Percentiles rank a stretch among this genome's conserved stretches.
These are phyloP conservation scores for Wickerhamiella shivajii DNA, from an alignment of 805 yeast species.

Conservation along the genomic window DNA sequence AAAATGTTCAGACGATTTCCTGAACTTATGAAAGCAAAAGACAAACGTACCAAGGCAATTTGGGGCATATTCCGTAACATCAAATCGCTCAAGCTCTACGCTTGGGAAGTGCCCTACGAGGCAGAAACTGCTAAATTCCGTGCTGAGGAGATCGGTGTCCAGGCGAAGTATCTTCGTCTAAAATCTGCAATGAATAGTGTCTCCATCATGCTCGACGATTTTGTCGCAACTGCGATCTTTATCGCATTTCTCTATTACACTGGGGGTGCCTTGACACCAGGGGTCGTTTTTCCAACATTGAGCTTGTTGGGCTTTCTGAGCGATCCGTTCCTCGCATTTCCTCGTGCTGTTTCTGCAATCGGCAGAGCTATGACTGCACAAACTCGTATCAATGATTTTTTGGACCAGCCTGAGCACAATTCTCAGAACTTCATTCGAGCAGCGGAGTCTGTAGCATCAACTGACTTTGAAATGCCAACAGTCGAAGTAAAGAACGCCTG, in stretches of 20 bases:
- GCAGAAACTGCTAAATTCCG: constrained; percentile 39
- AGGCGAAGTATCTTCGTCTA: constrained; percentile 47
- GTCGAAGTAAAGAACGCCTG: constrained; percentile 8
- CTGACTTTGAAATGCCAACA: constrained; percentile 16
- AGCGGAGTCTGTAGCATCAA: background rate
- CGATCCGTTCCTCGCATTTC: constrained; percentile 13
- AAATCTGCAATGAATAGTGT: constrained; percentile 65
- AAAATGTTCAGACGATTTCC: constrained; percentile 47
- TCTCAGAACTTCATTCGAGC: constrained; percentile 7
- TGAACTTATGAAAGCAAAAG: constrained; percentile 76
- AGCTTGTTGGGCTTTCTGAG: constrained; percentile 46
- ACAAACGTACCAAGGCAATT: constrained; percentile 59
- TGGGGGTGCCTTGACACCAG: constrained; percentile 61
- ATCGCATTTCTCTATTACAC: constrained; percentile 53
- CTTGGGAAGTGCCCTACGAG: constrained; percentile 74
- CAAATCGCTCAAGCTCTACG: constrained; percentile 69
- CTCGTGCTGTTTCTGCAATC: constrained; percentile 10
- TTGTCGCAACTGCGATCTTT: constrained; percentile 78
- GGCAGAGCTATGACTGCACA: constrained; percentile 13
- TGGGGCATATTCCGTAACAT: constrained; percentile 83
- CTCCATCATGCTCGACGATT: constrained; percentile 65
- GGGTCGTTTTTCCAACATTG: constrained; percentile 57
- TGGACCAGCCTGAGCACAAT: constrained; percentile 12
- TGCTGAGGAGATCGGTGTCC: constrained; percentile 37
- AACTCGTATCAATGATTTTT: constrained; percentile 13